Conservation (phyloP, 2,329 filamentous ascomycete genomes). For the Geosmithia putterillii region DNA sequence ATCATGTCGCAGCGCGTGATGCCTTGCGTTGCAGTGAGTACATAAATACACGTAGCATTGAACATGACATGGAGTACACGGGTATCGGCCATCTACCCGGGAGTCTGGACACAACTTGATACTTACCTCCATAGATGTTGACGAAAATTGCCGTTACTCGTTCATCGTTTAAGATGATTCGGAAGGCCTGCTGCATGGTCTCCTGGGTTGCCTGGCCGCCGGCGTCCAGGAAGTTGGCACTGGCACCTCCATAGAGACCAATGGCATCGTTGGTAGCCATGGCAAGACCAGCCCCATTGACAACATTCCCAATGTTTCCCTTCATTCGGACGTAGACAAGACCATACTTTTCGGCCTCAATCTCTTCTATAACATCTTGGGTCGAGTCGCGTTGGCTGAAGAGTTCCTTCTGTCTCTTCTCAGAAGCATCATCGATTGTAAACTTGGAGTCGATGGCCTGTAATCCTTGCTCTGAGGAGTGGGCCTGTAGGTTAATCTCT, state of each 20-base stretch:
- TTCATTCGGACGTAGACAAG: constrained; percentile 64
- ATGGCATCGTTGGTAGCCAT: constrained; percentile 88
- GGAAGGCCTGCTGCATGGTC: constrained; percentile 68
- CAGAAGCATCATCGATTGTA: constrained; percentile 33
- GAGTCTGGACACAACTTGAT: neutral
- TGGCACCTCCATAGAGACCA: constrained; percentile 49
- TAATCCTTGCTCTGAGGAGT: constrained; percentile 7
- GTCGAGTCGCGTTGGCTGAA: constrained; percentile 22
- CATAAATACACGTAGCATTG: neutral
- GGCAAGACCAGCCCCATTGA: constrained; percentile 80
- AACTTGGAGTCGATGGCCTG: constrained; percentile 26
- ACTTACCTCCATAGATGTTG: constrained; percentile 37
- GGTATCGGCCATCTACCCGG: too few relatives aligned
- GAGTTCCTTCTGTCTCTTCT: constrained; percentile 23
- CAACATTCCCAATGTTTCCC: constrained; percentile 64
- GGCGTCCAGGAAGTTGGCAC: constrained; percentile 80
- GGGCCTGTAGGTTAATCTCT: constrained; percentile 23
- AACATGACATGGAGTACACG: neutral
- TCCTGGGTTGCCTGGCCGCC: constrained; percentile 77
- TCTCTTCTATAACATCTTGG: constrained; percentile 19
- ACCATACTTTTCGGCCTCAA: constrained; percentile 41
- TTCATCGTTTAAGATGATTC: constrained; percentile 57
- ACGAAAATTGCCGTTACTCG: constrained; percentile 56
- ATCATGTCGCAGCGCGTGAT: constrained; percentile 39
- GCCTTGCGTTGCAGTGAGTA: constrained; percentile 19